These are phyloP conservation scores for Raffaelea ambrosiae DNA, from an alignment of 2,329 filamentous ascomycete genomes.

Conservation along the genomic window DNA sequence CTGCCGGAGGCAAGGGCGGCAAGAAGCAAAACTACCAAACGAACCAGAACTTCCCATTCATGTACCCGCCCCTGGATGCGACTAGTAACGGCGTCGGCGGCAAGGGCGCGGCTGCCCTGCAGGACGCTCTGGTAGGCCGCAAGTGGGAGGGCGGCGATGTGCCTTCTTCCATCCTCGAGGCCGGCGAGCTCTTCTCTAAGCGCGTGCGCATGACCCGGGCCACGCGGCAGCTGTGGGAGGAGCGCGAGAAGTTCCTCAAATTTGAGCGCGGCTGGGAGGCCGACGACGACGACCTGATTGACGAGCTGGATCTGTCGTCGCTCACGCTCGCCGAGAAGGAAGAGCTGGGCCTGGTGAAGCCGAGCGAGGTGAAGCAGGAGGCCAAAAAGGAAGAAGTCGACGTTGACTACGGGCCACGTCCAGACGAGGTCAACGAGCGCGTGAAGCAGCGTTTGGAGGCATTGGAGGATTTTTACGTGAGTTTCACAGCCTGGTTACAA, in stretches of 20 bases:
- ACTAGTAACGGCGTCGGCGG: constrained; percentile 85
- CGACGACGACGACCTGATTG: constrained; percentile 31
- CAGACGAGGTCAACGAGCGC: constrained; percentile 38
- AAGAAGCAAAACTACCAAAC: constrained; percentile 99
- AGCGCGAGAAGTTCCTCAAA: constrained; percentile 82
- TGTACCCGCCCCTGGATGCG: constrained; percentile 88
- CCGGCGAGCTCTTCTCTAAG: constrained; percentile 82
- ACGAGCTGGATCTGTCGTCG: constrained; percentile 28
- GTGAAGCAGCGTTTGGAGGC: constrained; percentile 58
- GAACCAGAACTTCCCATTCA: constrained; percentile 96
- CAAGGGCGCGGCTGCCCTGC: constrained; percentile 72
- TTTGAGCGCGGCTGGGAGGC: constrained; percentile 84
- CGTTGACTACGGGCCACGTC: constrained; percentile 43
- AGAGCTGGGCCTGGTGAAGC: constrained; percentile 36
- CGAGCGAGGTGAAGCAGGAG: constrained; percentile 16
- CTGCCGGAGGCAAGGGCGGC: constrained; percentile 77
- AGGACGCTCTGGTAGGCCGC: constrained; percentile 71
- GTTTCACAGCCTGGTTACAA: constrained; percentile 23
- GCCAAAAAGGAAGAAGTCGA: constrained; percentile 10
- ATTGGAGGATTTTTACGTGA: constrained; percentile 79
- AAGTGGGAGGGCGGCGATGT: constrained; percentile 93
- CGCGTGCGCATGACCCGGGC: constrained; percentile 86
- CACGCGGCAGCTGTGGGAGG: constrained; percentile 90
- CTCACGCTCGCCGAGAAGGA: constrained; percentile 33
- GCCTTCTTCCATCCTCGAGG: constrained; percentile 88